phyloP scores from a whole-genome alignment of 371 early-diverging fungal genomes.

The Amoeboaphelidium occidentale region DNA sequence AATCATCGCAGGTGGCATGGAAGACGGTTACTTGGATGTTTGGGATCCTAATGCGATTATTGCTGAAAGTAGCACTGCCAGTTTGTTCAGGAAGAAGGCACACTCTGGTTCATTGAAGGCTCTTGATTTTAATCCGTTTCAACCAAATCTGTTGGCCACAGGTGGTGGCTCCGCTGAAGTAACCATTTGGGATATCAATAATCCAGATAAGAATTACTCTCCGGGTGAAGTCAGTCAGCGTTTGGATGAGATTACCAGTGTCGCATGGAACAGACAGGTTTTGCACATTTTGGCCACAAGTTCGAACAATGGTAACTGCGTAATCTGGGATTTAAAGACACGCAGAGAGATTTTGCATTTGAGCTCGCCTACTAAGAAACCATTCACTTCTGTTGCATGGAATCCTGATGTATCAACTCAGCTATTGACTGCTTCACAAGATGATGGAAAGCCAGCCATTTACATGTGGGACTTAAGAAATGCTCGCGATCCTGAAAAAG shows the following conservation, averaged over 20 bases:
- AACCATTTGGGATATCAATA: constrained; percentile 79
- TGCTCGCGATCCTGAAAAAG: constrained; percentile 60
- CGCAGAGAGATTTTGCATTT: constrained; percentile 62
- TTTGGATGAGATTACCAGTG: constrained; percentile 59
- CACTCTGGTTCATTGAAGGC: constrained; percentile 76
- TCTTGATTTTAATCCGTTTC: constrained; percentile 71
- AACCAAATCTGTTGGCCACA: constrained; percentile 60
- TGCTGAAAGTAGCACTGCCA: constrained; percentile 13
- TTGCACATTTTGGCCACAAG: constrained; percentile 78
- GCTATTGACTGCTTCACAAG: constrained; percentile 66
- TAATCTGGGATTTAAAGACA: constrained; percentile 81
- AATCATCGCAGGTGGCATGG: constrained; percentile 79
- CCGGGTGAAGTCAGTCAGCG: constrained; percentile 57
- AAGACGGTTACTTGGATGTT: constrained; percentile 66
- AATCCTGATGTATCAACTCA: constrained; percentile 81
- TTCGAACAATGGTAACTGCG: constrained; percentile 68
- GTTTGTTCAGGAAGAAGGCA: constrained; percentile 34
- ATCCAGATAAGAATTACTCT: constrained; percentile 55
- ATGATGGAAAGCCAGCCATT: constrained; percentile 62
- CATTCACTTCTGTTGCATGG: constrained; percentile 76
- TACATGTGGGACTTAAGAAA: constrained; percentile 83
- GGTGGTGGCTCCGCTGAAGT: constrained; percentile 80
- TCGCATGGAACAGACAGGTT: constrained; percentile 82
- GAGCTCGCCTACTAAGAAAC: constrained; percentile 30
- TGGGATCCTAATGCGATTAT: constrained; percentile 64